A percentile compares a stretch with the other conserved stretches of the same genome.
Conservation (phyloP, 1,139 yeast genomes). For the Neolecta irregularis region DNA sequence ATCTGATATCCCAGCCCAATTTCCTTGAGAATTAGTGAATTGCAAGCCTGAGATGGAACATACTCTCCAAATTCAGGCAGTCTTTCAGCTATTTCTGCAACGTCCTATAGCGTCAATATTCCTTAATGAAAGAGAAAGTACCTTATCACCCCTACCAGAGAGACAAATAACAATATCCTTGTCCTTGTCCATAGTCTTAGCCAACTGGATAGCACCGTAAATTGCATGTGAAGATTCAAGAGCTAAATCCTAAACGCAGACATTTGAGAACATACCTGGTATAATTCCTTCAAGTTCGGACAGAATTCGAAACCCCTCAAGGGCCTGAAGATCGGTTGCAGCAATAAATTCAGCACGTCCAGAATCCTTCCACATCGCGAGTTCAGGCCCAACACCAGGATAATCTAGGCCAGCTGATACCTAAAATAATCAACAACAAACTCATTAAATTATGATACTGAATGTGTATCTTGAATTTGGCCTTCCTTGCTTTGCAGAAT, state of each 20-base stretch:
- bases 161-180: constrained; percentile 73
- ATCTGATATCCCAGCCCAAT: no score
- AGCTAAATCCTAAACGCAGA: no score
- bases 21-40: no score
- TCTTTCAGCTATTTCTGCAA: no score
- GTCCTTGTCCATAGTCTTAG: constrained; percentile 67
- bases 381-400: constrained; percentile 98
- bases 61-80: no score
- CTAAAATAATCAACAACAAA: constrained; percentile 32
- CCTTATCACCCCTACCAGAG: constrained; percentile 98
- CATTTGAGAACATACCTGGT: no score
- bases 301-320: constrained; percentile 71
- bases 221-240: constrained; percentile 94
- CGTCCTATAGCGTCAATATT: no score
- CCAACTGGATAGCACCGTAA: constrained; percentile 75
- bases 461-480: constrained; percentile 93
- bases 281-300: constrained; percentile 94
- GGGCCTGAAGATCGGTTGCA: constrained; percentile 87
- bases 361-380: constrained; percentile 84
- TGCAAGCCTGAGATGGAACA: no score
- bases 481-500: constrained; percentile 86
- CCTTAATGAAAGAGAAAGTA: no score
- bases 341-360: constrained; percentile 87
- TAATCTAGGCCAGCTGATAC: constrained; percentile 96
- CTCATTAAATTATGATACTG: no score